These are phyloP conservation scores for Metarhizium album DNA, from an alignment of 2,329 filamentous ascomycete genomes.

Conservation along the genomic window DNA sequence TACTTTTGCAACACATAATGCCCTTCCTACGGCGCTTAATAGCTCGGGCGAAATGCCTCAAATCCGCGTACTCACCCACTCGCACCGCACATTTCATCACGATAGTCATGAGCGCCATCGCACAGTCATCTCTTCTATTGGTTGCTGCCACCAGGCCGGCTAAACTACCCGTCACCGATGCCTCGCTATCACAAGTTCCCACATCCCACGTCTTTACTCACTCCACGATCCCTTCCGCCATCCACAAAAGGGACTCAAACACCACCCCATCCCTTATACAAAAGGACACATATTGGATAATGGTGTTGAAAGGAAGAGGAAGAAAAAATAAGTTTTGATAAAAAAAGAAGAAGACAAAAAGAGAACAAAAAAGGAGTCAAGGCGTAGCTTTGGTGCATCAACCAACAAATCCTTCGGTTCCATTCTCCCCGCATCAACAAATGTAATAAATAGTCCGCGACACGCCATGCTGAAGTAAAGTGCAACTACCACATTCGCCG, in stretches of 20 bases:
- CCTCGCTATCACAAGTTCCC: neutral
- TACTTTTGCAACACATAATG: no score
- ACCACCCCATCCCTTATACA: slow-evolving; percentile 4
- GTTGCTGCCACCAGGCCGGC: neutral
- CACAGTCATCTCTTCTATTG: neutral
- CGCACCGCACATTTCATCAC: neutral
- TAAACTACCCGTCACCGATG: slow-evolving; percentile 4
- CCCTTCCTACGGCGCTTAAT: no score
- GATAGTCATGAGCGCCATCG: neutral
- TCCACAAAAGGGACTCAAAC: neutral
- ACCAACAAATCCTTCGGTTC: neutral
- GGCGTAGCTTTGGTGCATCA: neutral
- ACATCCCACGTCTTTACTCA: neutral
- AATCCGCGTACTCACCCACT: neutral
- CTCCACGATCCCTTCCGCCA: neutral
- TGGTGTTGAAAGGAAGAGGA: no score
- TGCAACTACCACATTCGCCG: neutral
- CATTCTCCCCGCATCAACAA: neutral
- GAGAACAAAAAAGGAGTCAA: neutral
- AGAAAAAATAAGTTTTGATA: no score
- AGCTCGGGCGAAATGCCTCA: no score
- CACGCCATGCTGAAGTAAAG: neutral
- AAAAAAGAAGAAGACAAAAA: no score
- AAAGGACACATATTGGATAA: neutral
- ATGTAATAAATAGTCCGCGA: neutral